Conservation (phyloP, 2,329 filamentous ascomycete genomes). For the Calonectria fujianensis region DNA sequence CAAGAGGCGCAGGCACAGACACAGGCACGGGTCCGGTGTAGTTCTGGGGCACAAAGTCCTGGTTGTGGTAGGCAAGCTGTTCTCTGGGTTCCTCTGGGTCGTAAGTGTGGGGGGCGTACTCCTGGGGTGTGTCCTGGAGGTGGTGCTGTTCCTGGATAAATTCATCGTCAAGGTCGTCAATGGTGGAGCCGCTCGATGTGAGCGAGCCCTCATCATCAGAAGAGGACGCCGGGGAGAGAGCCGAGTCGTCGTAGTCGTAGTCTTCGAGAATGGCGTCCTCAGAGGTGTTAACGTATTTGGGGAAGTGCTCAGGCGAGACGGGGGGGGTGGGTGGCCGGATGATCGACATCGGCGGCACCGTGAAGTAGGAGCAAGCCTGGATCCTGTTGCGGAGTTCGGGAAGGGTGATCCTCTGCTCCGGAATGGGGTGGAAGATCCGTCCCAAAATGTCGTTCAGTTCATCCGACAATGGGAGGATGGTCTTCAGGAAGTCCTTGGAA, state of each 20-base stretch:
- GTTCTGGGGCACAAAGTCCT: constrained; percentile 68
- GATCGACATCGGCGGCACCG: constrained; percentile 64
- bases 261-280: constrained; percentile 68
- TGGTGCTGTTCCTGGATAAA: constrained; percentile 66
- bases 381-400: constrained; percentile 87
- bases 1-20: constrained; percentile 49
- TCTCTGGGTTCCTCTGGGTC: constrained; percentile 68
- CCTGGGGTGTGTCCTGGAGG: constrained; percentile 61
- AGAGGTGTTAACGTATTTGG: constrained; percentile 67
- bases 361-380: constrained; percentile 84
- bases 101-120: constrained; percentile 66
- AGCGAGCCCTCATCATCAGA: constrained; percentile 76
- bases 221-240: constrained; percentile 71
- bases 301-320: constrained; percentile 64
- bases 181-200: constrained; percentile 71
- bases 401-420: constrained; percentile 87
- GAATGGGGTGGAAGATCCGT: constrained; percentile 91
- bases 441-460: constrained; percentile 92
- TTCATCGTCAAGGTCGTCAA: constrained; percentile 72
- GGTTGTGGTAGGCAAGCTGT: constrained; percentile 63
- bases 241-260: constrained; percentile 66
- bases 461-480: constrained; percentile 92
- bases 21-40: constrained; percentile 64
- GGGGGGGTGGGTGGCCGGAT: constrained; percentile 64
- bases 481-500: constrained; percentile 90